Conservation (phyloP, 108 stramenopile species). For the Skeletonema potamos region DNA sequence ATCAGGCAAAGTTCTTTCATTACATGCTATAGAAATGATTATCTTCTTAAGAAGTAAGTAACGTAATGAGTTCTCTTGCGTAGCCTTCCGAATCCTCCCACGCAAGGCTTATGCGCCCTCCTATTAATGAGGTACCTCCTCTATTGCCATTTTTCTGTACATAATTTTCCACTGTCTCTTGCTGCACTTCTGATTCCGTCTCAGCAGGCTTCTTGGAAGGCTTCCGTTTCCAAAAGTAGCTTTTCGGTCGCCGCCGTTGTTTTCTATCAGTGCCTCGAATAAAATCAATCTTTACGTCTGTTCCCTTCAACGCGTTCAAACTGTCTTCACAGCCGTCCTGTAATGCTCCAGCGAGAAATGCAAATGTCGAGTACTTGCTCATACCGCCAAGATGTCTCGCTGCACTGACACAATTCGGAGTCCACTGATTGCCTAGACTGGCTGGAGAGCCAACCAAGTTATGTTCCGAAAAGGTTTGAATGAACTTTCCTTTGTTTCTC, state of each 20-base stretch:
- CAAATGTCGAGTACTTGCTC: conserved; percentile 58
- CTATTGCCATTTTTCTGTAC: conserved; percentile 41
- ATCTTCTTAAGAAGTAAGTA: conserved; percentile 23
- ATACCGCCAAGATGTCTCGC: conserved; percentile 30
- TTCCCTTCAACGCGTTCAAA: conserved; percentile 30
- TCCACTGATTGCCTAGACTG: conserved; percentile 55
- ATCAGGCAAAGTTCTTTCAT: conserved; percentile 73
- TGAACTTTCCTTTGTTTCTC: conserved; percentile 45
- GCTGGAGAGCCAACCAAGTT: conserved; percentile 54
- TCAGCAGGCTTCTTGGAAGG: neutral
- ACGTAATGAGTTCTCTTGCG: conserved; percentile 30
- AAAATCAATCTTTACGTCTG: conserved; percentile 37
- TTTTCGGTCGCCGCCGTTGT: conserved; percentile 42
- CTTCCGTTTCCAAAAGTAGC: conserved; percentile 61
- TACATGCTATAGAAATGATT: conserved; percentile 57
- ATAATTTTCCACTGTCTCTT: conserved; percentile 35
- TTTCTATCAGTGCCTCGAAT: conserved; percentile 53
- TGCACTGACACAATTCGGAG: conserved; percentile 41
- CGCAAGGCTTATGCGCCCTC: conserved; percentile 56
- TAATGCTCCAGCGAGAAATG: conserved; percentile 62
- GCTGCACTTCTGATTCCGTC: neutral
- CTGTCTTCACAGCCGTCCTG: conserved; percentile 54
- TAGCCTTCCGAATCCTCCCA: conserved; percentile 62
- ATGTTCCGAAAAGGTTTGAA: conserved; percentile 55
- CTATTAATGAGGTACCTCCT: conserved; percentile 35